A percentile compares a stretch with the other conserved stretches of the same genome.
Conservation (phyloP, 1,284 basidiomycete species). For the Trametes versicolor region DNA sequence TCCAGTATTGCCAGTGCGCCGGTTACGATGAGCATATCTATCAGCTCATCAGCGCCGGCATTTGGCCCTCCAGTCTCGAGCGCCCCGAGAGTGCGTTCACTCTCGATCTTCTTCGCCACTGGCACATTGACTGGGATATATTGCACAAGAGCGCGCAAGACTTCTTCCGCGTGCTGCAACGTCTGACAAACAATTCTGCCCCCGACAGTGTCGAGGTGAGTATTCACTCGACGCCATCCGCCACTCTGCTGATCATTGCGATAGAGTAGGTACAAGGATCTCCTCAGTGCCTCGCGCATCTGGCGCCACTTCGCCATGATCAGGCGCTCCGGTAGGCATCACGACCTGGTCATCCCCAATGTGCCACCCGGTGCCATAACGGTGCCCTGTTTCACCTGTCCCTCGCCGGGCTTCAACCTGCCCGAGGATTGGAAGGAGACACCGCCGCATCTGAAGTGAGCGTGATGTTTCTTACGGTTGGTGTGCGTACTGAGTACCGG, state of each 20-base stretch:
- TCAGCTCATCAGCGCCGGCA: conserved; percentile 5
- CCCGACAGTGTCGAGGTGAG: background rate
- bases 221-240: background rate
- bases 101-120: background rate
- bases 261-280: conserved; percentile 10
- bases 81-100: conserved; percentile 7
- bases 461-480: background rate
- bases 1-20: conserved; percentile 13
- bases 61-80: conserved; percentile 4
- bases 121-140: conserved; percentile 1
- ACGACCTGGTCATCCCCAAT: background rate
- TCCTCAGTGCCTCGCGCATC: conserved; percentile 1
- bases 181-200: background rate
- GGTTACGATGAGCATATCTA: background rate
- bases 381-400: conserved; percentile 4
- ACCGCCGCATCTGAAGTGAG: background rate
- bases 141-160: conserved; percentile 9
- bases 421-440: background rate
- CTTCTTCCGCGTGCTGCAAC: background rate
- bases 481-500: background rate
- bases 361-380: background rate
- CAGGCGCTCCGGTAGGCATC: conserved; percentile 5
- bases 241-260: background rate
- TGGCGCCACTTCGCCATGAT: conserved; percentile 12
- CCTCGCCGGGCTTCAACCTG: conserved; percentile 4